Percentiles rank a stretch among this genome's conserved stretches.
These are phyloP conservation scores for Naematelia aurantialba DNA, from an alignment of 768 basidiomycete genomes.

Conservation along the genomic window DNA sequence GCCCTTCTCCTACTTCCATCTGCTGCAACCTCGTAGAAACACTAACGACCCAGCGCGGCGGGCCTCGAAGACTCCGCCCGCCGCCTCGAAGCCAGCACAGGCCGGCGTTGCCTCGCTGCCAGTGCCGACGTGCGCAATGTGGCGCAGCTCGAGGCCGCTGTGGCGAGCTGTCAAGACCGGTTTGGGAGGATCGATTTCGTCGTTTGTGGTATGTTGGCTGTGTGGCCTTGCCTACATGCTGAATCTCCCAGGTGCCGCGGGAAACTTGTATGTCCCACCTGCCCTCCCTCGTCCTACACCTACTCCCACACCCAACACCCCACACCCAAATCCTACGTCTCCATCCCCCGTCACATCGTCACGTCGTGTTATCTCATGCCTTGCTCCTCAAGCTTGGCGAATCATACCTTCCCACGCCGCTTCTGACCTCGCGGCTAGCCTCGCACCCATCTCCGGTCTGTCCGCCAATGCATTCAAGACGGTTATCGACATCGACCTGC, in stretches of 20 bases:
- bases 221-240: background rate
- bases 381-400: background rate
- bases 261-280: slow-evolving; percentile 64
- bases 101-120: slow-evolving; percentile 64
- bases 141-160: slow-evolving; percentile 68
- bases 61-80: slow-evolving; percentile 66
- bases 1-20: background rate
- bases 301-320: background rate
- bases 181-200: slow-evolving; percentile 92
- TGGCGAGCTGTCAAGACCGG: slow-evolving; percentile 64
- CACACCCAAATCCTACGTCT: background rate
- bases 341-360: background rate
- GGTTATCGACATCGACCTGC: slow-evolving; percentile 87
- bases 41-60: slow-evolving; percentile 57
- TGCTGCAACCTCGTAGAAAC: background rate
- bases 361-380: background rate
- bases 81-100: slow-evolving; percentile 67
- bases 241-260: slow-evolving; percentile 69
- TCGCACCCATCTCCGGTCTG: slow-evolving; percentile 75
- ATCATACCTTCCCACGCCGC: too few species aligned
- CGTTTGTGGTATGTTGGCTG: slow-evolving; percentile 66
- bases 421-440: slow-evolving; percentile 36
- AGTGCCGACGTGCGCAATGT: slow-evolving; percentile 81
- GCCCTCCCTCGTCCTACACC: background rate
- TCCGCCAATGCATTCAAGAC: slow-evolving; percentile 88